These are phyloP conservation scores for Ustilago tritici DNA, from an alignment of 1,284 basidiomycete species.

Conservation along the genomic window DNA sequence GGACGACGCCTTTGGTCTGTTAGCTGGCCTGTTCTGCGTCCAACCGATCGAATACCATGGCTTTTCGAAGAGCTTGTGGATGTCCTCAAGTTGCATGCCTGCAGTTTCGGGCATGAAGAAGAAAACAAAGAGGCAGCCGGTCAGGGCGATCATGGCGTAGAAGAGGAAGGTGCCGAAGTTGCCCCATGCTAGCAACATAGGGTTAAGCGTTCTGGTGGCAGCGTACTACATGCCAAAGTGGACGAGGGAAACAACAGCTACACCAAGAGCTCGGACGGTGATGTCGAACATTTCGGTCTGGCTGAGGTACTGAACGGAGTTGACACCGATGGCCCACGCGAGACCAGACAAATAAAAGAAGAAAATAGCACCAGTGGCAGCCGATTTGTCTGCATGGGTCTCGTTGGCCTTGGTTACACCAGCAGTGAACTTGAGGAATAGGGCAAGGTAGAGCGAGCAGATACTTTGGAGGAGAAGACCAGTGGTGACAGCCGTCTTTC, in stretches of 20 bases:
- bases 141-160: constrained; percentile 42
- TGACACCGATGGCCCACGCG: constrained; percentile 57
- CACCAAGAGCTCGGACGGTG: constrained; percentile 48
- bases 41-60: constrained; percentile 53
- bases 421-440: constrained; percentile 50
- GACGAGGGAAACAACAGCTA: constrained; percentile 42
- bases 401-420: constrained; percentile 40
- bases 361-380: constrained; percentile 50
- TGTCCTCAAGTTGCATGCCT: constrained; percentile 51
- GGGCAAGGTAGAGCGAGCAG: constrained; percentile 47
- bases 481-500: constrained; percentile 49
- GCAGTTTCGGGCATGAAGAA: constrained; percentile 57
- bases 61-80: constrained; percentile 54
- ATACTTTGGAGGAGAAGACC: constrained; percentile 46
- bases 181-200: constrained; percentile 41
- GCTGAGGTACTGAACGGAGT: constrained; percentile 55
- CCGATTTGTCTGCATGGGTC: constrained; percentile 42
- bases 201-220: constrained; percentile 51
- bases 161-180: constrained; percentile 54
- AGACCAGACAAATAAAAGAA: constrained; percentile 55
- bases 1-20: constrained; percentile 17
- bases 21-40: constrained; percentile 37
- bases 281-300: constrained; percentile 54
- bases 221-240: constrained; percentile 59
- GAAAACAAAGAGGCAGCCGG: constrained; percentile 49